A percentile compares a stretch with the other conserved stretches of the same genome.
These are phyloP conservation scores for Globisporangium apiculatum DNA, from an alignment of 352 stramenopile genomes.

Conservation along the genomic window DNA sequence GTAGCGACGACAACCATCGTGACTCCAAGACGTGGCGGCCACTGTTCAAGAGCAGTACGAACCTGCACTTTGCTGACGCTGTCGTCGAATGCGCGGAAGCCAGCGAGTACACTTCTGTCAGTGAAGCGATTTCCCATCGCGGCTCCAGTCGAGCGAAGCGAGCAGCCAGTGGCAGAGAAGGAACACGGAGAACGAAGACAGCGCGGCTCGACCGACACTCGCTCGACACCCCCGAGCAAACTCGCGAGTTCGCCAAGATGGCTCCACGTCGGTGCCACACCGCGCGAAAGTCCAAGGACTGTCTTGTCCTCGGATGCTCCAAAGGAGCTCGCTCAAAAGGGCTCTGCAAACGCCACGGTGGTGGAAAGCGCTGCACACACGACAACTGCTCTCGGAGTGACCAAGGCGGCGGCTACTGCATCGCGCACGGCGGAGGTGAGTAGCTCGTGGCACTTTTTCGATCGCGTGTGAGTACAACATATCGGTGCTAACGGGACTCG, in stretches of 20 bases:
- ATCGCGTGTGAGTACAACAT: too few relatives aligned
- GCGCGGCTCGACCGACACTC: conserved; percentile 27
- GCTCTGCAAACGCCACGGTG: conserved; percentile 81
- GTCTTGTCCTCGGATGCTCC: conserved; percentile 50
- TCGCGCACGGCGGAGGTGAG: conserved; percentile 67
- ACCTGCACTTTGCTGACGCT: background rate
- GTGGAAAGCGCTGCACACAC: conserved; percentile 68
- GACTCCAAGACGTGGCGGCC: background rate
- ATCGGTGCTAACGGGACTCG: too few relatives aligned
- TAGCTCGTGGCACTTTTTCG: too few relatives aligned
- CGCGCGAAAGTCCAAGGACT: conserved; percentile 61
- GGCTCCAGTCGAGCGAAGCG: background rate
- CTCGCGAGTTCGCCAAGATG: background rate
- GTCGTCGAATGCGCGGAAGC: background rate
- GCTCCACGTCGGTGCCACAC: conserved; percentile 24
- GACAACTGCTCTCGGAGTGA: conserved; percentile 58
- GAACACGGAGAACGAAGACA: background rate
- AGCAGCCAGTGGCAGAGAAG: background rate
- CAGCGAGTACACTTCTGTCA: background rate
- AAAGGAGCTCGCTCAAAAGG: conserved; percentile 75
- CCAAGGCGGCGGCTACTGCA: conserved; percentile 81
- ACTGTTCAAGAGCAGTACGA: background rate
- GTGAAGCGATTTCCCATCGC: background rate
- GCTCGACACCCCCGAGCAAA: conserved; percentile 20
- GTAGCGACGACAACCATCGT: background rate